Base-by-base conservation (phyloP, 129 eudicot genomes). In the Erigeron canadensis region DNA sequence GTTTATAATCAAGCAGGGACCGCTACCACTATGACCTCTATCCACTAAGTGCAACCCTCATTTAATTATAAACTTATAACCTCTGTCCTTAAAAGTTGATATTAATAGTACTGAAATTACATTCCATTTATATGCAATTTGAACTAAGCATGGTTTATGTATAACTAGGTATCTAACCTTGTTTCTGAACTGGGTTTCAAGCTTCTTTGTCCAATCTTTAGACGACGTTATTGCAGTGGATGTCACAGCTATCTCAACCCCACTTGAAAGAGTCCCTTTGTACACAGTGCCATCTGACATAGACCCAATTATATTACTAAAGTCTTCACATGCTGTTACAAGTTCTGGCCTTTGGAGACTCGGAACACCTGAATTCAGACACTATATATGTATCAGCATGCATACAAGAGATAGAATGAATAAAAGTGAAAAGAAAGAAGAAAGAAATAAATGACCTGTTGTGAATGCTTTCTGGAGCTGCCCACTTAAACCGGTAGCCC, bases 401-500 rank as follows among this genome's bases (percentile, higher is more conserved):
- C 15, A 17, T 19, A 42, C 6, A 45, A 3, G 15, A n/a, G 44
- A 39, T 18, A 62, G 13, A 2, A 63, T 10, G 7, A 7, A 38
- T 9, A 43, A 40, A 56, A 66, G 3, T 6, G 9, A 13, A 12
- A 40, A 1, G 21, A 38, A 37, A 62, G 16, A 13, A 65, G 38
- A 39, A 1, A 40, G 5, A n/a, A 19, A 66, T 43, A 41, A 75
- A 43, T 19, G 18, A 89, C 96, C 96, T 86, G 96, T 71, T 70
- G 86, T 81, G 80, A 89, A 86, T 64, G 96, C 96, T 79, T 80
- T 89, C 73, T 84, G 91, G 21, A 89, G 84, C 87, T 86, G 96
- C 57, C 96, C 96, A 70, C 96, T 89, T 82, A 89, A 79, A 28
- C 96, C 96, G 1, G 96, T 89, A 2, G 88, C 87, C 96, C 96